Conservation (phyloP, 164 flowering plant species). For the Magnolia sinica region DNA sequence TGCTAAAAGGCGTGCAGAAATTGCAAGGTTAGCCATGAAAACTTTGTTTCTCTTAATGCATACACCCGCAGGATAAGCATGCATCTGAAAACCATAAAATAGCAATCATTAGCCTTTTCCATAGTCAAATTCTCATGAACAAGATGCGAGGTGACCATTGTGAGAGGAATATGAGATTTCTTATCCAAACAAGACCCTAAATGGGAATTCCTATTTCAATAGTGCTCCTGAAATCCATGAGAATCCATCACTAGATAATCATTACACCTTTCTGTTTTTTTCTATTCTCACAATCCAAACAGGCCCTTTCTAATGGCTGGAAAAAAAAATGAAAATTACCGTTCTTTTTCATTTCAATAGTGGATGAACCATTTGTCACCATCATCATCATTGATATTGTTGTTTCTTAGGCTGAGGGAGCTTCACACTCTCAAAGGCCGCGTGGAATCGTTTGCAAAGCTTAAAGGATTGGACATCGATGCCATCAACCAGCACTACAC, state of each 20-base stretch:
- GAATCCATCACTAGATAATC: neutral
- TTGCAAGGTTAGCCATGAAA: conserved; percentile 50
- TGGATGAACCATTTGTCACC: neutral
- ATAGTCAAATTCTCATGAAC: neutral
- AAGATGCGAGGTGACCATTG: neutral
- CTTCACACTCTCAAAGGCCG: conserved; percentile 72
- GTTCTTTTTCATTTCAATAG: neutral
- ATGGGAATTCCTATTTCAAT: neutral
- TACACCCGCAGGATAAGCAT: neutral
- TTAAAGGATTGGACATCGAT: conserved; percentile 58
- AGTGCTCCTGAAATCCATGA: neutral
- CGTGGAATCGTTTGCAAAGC: conserved; percentile 64
- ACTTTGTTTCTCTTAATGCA: neutral
- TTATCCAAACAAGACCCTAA: neutral
- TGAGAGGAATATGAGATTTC: neutral
- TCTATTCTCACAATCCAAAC: neutral
- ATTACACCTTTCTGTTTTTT: neutral
- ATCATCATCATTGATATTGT: neutral
- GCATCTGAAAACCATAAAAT: neutral
- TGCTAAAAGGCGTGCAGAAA: conserved; percentile 75
- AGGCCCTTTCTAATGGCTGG: too few relatives aligned
- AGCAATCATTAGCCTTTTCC: neutral
- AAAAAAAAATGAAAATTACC: too few relatives aligned
- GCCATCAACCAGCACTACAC: conserved; percentile 56
- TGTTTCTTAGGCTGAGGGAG: conserved; percentile 53